phyloP scores from a whole-genome alignment of 108 stramenopile species.

The Skeletonema marinoi region DNA sequence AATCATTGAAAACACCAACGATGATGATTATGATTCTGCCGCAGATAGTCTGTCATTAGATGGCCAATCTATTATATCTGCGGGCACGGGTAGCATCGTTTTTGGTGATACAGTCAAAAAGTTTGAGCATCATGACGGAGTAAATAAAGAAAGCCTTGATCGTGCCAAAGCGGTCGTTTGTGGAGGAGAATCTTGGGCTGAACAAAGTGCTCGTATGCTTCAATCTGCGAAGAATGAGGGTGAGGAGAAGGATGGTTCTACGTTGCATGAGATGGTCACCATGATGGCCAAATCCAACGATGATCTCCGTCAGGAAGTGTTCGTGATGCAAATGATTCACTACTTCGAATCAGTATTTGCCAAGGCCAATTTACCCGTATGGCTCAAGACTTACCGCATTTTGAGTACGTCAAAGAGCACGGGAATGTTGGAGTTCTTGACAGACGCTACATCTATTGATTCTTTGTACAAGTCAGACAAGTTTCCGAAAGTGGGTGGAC shows the following conservation, averaged over 20 bases:
- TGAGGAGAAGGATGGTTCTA: constrained; percentile 41
- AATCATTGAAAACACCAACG: constrained; percentile 40
- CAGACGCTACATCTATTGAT: constrained; percentile 93
- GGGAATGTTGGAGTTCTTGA: constrained; percentile 92
- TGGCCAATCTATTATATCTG: constrained; percentile 53
- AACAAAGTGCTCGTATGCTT: constrained; percentile 84
- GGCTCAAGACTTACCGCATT: constrained; percentile 96
- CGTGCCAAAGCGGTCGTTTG: constrained; percentile 73
- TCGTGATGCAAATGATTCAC: constrained; percentile 97
- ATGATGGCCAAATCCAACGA: constrained; percentile 98
- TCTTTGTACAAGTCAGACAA: constrained; percentile 93
- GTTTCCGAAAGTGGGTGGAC: constrained; percentile 82
- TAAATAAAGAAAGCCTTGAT: constrained; percentile 66
- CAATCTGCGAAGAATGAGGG: constrained; percentile 46
- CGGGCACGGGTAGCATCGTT: constrained; percentile 61
- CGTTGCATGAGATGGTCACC: constrained; percentile 63
- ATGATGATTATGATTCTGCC: constrained; percentile 48
- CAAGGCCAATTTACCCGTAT: constrained; percentile 83
- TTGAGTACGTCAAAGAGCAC: constrained; percentile 91
- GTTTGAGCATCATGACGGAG: constrained; percentile 58
- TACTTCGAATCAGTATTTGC: constrained; percentile 95
- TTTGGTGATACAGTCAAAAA: constrained; percentile 53
- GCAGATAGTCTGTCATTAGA: constrained; percentile 48
- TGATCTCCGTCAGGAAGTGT: constrained; percentile 97
- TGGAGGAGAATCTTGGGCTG: constrained; percentile 84